Evolutionary conservation across 2,329 filamentous ascomycete genomes (phyloP).

Genomic region (Podosphaera aphanis): DNA sequence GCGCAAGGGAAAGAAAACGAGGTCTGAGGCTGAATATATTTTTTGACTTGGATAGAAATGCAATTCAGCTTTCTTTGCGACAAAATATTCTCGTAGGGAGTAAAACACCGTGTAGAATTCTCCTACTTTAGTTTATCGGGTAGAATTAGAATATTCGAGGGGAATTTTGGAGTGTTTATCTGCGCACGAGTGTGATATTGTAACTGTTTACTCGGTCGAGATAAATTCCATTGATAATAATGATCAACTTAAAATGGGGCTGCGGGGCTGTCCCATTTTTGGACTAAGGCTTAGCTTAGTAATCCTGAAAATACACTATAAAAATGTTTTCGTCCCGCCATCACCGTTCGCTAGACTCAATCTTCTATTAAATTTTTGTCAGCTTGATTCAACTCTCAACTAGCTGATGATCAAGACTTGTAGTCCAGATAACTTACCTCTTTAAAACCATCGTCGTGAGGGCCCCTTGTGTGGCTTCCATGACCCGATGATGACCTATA

Average conservation of each 20-base stretch:
- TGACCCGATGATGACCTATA: slow-evolving; percentile 46
- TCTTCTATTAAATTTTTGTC: slow-evolving; percentile 47
- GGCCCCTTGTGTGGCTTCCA: slow-evolving; percentile 33
- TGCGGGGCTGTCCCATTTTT: not conserved
- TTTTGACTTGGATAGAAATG: slow-evolving; percentile 2
- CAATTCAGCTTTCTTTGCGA: slow-evolving; percentile 20
- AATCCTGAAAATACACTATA: not conserved
- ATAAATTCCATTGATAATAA: not conserved
- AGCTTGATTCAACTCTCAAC: slow-evolving; percentile 29
- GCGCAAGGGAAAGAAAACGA: too few relatives aligned
- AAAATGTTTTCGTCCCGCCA: slow-evolving; percentile 4
- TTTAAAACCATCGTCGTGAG: slow-evolving; percentile 71
- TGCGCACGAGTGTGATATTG: not conserved
- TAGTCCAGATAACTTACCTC: slow-evolving; percentile 47
- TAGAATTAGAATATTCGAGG: not conserved
- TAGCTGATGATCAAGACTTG: slow-evolving; percentile 48
- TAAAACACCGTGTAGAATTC: not conserved
- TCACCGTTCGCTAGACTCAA: slow-evolving; percentile 31
- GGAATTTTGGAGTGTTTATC: not conserved
- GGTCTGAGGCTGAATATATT: slow-evolving; percentile 2
- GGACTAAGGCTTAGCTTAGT: not conserved
- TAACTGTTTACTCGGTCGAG: not conserved
- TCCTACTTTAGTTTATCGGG: too few relatives aligned
- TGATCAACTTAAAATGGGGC: not conserved
- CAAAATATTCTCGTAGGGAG: slow-evolving; percentile 8